Conservation (phyloP, 2,329 filamentous ascomycete species). For the Mollisiaceae sp. region DNA sequence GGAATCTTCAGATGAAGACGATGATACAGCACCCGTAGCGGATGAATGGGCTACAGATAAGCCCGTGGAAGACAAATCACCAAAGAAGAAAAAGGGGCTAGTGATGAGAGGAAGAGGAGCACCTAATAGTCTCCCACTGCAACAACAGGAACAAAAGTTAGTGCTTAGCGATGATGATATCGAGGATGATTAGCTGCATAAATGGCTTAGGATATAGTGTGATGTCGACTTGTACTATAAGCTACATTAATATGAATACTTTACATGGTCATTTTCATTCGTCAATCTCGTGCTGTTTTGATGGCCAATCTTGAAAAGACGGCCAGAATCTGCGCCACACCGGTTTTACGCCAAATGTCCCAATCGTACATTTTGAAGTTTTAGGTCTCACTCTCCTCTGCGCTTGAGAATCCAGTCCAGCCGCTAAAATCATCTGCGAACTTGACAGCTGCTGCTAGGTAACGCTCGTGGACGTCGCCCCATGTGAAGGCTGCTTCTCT, state of each 20-base stretch:
- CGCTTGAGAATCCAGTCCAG: constrained; percentile 54
- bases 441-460: constrained; percentile 70
- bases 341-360: neutral
- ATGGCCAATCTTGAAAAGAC: no score
- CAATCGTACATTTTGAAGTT: neutral
- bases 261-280: constrained; percentile 2
- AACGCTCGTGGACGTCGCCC: constrained; percentile 70
- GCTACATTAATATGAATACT: constrained; percentile 8
- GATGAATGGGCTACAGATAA: constrained; percentile 67
- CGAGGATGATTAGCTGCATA: constrained; percentile 58
- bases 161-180: constrained; percentile 85
- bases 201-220: neutral
- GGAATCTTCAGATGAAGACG: constrained; percentile 53
- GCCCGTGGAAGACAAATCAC: constrained; percentile 58
- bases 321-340: neutral
- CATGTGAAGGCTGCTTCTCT: constrained; percentile 75
- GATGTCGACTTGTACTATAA: neutral
- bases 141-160: constrained; percentile 61
- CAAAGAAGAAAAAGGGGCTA: constrained; percentile 55
- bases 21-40: constrained; percentile 42
- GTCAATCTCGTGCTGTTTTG: constrained; percentile 2
- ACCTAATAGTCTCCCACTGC: constrained; percentile 26
- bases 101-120: constrained; percentile 35
- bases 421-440: constrained; percentile 76
- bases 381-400: constrained; percentile 15